Percentiles rank a stretch among this genome's conserved stretches.
phyloP scores from a whole-genome alignment of 805 yeast species.

The Tetrapisispora phaffii region DNA sequence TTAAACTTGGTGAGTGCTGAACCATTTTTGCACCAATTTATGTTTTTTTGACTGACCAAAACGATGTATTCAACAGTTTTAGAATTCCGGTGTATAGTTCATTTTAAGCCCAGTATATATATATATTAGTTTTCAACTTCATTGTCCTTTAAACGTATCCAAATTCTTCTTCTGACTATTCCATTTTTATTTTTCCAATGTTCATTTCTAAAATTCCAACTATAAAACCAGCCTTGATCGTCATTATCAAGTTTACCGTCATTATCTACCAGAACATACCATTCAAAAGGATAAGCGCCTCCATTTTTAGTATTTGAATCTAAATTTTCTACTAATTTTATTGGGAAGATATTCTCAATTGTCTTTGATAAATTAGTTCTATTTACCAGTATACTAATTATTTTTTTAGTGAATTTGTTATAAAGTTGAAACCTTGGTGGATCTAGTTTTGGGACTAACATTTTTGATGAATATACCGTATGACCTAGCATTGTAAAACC shows the following conservation, averaged over 20 bases:
- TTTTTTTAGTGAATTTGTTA: constrained; percentile 9
- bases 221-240: constrained; percentile 78
- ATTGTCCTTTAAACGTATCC: constrained; percentile 37
- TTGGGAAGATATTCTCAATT: constrained; percentile 16
- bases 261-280: constrained; percentile 62
- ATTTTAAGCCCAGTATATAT: not conserved
- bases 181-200: constrained; percentile 61
- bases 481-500: constrained; percentile 45
- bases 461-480: constrained; percentile 38
- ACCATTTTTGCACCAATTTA: too few species aligned
- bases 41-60: too few species aligned
- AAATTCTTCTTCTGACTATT: constrained; percentile 55
- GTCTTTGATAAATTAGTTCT: constrained; percentile 5
- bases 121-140: not conserved
- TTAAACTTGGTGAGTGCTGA: not conserved
- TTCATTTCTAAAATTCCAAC: constrained; percentile 38
- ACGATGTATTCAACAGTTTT: too few species aligned
- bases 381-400: not conserved
- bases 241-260: constrained; percentile 46
- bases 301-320: not conserved
- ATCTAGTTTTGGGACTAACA: constrained; percentile 40
- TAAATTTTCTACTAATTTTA: constrained; percentile 5
- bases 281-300: constrained; percentile 33
- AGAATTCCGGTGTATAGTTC: not conserved
- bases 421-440: constrained; percentile 33